These are phyloP conservation scores for Boletellus deceptivus DNA, from an alignment of 1,284 basidiomycete species.

Conservation along the genomic window DNA sequence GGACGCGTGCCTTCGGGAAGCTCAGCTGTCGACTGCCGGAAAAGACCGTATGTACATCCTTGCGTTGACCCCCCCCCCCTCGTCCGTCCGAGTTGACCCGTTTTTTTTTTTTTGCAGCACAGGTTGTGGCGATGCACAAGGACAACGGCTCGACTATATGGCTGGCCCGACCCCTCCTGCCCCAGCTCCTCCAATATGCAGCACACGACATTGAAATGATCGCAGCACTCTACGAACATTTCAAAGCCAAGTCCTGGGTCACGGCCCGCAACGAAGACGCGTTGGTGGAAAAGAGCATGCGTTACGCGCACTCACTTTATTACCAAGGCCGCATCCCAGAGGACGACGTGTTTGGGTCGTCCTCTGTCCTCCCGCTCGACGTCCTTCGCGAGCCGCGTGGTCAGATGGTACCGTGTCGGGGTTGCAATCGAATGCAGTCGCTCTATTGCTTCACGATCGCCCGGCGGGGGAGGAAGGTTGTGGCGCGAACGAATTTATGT, in stretches of 20 bases:
- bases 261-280: constrained; percentile 11
- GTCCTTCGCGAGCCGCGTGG: constrained; percentile 27
- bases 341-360: constrained; percentile 26
- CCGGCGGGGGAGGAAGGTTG: constrained; percentile 15
- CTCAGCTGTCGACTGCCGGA: constrained; percentile 20
- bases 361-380: constrained; percentile 28
- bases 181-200: constrained; percentile 39
- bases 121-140: constrained; percentile 40
- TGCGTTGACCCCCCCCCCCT: neutral
- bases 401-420: constrained; percentile 21
- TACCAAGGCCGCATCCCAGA: constrained; percentile 26
- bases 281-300: constrained; percentile 28
- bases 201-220: constrained; percentile 43
- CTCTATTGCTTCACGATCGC: constrained; percentile 24
- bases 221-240: constrained; percentile 36
- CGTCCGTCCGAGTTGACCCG: neutral
- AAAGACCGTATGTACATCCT: constrained; percentile 26
- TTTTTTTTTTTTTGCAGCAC: constrained; percentile 23
- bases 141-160: constrained; percentile 32
- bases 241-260: constrained; percentile 34
- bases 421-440: constrained; percentile 30
- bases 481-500: constrained; percentile 26
- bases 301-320: constrained; percentile 28
- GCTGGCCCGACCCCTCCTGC: constrained; percentile 37
- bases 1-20: constrained; percentile 25